These are phyloP conservation scores for Cutaneotrichosporon sp. DNA, from an alignment of 1,284 basidiomycete species.

Conservation along the genomic window DNA sequence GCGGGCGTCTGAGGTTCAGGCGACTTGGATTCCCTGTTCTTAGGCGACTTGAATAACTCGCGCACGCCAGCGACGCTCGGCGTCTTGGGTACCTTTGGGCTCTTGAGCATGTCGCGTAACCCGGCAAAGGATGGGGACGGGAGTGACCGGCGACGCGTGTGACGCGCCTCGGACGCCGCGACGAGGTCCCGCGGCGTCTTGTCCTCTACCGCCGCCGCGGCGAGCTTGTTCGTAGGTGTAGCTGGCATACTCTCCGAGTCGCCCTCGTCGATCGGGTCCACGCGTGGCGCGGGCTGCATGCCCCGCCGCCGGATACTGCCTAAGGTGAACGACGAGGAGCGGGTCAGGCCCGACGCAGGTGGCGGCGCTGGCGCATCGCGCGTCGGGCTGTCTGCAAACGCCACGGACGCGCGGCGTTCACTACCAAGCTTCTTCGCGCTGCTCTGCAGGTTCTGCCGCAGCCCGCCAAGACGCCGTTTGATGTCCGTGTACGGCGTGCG, in stretches of 20 bases:
- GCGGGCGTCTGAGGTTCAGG: background rate
- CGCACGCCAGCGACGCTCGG: conserved; percentile 25
- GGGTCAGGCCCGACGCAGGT: background rate
- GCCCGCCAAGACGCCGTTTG: conserved; percentile 25
- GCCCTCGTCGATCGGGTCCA: conserved; percentile 7
- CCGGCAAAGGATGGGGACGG: conserved; percentile 29
- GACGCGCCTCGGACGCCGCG: conserved; percentile 10
- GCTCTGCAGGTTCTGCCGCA: conserved; percentile 13
- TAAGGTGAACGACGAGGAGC: background rate
- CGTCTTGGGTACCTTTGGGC: conserved; percentile 17
- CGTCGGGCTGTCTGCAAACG: conserved; percentile 33
- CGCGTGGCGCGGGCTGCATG: background rate
- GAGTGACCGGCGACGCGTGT: conserved; percentile 5
- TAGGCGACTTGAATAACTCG: conserved; percentile 18
- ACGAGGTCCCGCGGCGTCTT: conserved; percentile 12
- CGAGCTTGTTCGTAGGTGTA: background rate
- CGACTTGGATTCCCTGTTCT: background rate
- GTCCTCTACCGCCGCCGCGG: background rate
- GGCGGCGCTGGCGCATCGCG: background rate
- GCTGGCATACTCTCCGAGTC: conserved; percentile 9
- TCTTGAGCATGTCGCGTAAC: conserved; percentile 19
- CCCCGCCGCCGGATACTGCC: background rate
- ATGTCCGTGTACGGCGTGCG: conserved; percentile 32
- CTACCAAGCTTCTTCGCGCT: background rate
- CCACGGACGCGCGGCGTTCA: conserved; percentile 30